These are phyloP conservation scores for Paecilomyces sp. DNA, from an alignment of 2,329 filamentous ascomycete genomes.

Conservation along the genomic window DNA sequence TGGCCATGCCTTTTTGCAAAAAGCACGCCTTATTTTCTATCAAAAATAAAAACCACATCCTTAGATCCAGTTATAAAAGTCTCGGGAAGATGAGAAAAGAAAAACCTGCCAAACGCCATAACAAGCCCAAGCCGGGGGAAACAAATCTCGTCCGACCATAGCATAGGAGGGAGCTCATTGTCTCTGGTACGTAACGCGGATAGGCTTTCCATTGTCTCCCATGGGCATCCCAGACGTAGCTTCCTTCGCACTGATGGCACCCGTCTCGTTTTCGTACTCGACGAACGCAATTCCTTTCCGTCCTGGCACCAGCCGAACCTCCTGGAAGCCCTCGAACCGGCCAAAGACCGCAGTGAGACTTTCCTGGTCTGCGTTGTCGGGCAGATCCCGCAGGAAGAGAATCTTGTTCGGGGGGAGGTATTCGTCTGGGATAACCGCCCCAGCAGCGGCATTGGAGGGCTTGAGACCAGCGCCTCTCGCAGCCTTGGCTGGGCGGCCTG, in stretches of 20 bases:
- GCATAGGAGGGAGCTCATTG: slow-evolving; percentile 48
- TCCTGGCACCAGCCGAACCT: slow-evolving; percentile 82
- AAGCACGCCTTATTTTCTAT: neutral
- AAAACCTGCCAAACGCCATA: slow-evolving; percentile 23
- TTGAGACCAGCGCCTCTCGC: slow-evolving; percentile 69
- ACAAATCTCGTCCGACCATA: slow-evolving; percentile 11
- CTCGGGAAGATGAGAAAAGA: neutral
- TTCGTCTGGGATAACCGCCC: slow-evolving; percentile 85
- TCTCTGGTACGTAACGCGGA: slow-evolving; percentile 95
- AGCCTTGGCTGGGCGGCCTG: slow-evolving; percentile 60
- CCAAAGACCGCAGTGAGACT: slow-evolving; percentile 73
- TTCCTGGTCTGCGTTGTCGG: slow-evolving; percentile 78
- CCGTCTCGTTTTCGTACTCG: slow-evolving; percentile 86
- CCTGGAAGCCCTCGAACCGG: slow-evolving; percentile 87
- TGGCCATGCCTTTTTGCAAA: neutral
- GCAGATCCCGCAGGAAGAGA: slow-evolving; percentile 86
- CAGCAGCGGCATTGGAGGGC: slow-evolving; percentile 59
- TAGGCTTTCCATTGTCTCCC: slow-evolving; percentile 64
- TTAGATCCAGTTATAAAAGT: neutral
- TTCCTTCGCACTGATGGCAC: slow-evolving; percentile 90
- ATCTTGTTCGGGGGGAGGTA: slow-evolving; percentile 97
- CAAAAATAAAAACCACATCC: neutral
- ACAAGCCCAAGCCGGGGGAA: slow-evolving; percentile 8
- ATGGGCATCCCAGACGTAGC: slow-evolving; percentile 79
- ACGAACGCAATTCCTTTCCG: slow-evolving; percentile 88